Base-by-base conservation (phyloP, 2,329 filamentous ascomycete species). In the Aspergillus sergii region DNA sequence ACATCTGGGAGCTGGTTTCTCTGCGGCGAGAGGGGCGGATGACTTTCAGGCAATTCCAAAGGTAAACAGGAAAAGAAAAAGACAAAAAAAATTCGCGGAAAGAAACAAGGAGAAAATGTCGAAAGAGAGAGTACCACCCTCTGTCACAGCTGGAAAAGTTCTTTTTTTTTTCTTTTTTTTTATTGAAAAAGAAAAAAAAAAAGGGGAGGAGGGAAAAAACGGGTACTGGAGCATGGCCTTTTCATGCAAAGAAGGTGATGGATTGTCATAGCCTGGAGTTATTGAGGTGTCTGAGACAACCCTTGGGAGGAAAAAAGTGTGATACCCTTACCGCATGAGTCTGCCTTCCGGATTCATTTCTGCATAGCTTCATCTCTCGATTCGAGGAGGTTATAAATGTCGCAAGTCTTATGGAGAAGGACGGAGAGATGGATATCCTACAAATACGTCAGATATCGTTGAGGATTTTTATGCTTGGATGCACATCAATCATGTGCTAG, bases 261-360 rank as follows among this genome's bases (percentile, higher is more conserved):
- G 70, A 64, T 71, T 72, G 68, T 70, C 71, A 74, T 75, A 70
- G 66, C 69, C 71, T 77, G 75, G 75, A 76, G 73, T 76, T 75
- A 68, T 72, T 68, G 73, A 76, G 75, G 69, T 77, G 75, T 76
- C 72, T 76, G 72, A 72, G 72, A 76, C 73, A 77, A 66, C 73
- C 75, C 74, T 74, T 71, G 71, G 73, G 71, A 77, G 73, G 72
- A 23, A 23, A 75, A 78, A 78, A 78, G 26, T 28, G 73, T 79
- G 77, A 79, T 79, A 79, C 77, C 77, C 77, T 77, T 75, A 73
- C 71, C 74, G 73, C 73, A 73, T 71, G 74, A 73, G 75, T 78
- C 73, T 77, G 73, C 74, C 74, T 75, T 73, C 67, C 67, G 70
- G 72, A 71, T 73, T 72, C 71, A 72, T 74, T 71, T 72, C 71